Evolutionary conservation across 2,329 filamentous ascomycete genomes (phyloP).

Genomic region (Fusarium xyrophilum): DNA sequence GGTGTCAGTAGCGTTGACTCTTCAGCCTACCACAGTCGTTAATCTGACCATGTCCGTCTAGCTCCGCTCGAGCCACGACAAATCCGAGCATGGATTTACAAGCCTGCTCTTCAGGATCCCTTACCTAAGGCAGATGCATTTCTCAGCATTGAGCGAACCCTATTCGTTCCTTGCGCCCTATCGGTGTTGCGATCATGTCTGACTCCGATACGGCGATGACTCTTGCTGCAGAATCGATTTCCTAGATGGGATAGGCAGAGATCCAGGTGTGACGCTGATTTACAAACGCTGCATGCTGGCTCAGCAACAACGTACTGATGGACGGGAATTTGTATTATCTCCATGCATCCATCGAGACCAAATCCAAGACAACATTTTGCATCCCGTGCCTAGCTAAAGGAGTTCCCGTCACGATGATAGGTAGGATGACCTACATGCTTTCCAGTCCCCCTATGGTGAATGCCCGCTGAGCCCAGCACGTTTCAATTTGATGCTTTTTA

Average conservation of each 20-base stretch:
- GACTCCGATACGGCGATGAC: slow-evolving; percentile 27
- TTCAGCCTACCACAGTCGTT: slow-evolving; percentile 20
- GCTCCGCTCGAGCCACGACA: slow-evolving; percentile 24
- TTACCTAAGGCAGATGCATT: slow-evolving; percentile 25
- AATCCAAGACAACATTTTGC: slow-evolving; percentile 27
- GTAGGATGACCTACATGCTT: slow-evolving; percentile 20
- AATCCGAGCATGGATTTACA: slow-evolving; percentile 30
- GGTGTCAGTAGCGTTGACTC: slow-evolving; percentile 10
- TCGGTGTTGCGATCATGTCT: slow-evolving; percentile 23
- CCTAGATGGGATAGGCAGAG: slow-evolving; percentile 12
- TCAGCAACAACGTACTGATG: not conserved
- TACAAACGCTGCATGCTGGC: not conserved
- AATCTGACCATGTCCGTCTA: slow-evolving; percentile 24
- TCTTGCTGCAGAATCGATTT: slow-evolving; percentile 19
- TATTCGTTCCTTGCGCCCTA: slow-evolving; percentile 25
- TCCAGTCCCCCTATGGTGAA: not conserved
- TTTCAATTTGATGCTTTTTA: not conserved
- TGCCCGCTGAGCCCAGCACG: not conserved
- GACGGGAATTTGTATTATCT: slow-evolving; percentile 4
- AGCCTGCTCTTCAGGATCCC: slow-evolving; percentile 18
- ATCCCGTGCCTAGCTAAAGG: slow-evolving; percentile 26
- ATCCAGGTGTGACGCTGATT: slow-evolving; percentile 25
- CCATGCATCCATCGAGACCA: slow-evolving; percentile 14
- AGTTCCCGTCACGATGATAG: slow-evolving; percentile 32
- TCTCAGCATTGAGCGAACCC: slow-evolving; percentile 33